Conservation (phyloP, 2,329 filamentous ascomycete species). For the Talaromyces sp. region DNA sequence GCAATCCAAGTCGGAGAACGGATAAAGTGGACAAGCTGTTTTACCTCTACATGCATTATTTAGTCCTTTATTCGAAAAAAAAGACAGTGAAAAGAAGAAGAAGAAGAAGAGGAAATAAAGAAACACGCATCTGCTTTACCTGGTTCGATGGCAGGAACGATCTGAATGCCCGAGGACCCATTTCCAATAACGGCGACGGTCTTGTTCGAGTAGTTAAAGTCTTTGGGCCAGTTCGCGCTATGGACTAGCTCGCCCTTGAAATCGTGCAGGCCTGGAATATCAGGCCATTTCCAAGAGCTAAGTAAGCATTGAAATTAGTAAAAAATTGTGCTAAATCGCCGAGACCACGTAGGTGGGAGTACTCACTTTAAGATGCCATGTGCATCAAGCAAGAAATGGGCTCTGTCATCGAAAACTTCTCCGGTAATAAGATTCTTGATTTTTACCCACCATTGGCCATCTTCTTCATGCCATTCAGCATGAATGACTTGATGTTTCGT, state of each 20-base stretch:
- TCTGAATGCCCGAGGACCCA: neutral
- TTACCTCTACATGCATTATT: neutral
- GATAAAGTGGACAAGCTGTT: neutral
- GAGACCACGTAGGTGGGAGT: too few species aligned
- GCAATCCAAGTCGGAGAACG: neutral
- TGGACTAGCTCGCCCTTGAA: neutral
- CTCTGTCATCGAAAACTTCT: neutral
- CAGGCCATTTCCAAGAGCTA: neutral
- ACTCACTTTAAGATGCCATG: neutral
- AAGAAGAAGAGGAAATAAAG: too few species aligned
- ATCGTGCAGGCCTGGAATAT: neutral
- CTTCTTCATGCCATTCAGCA: neutral
- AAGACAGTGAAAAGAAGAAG: neutral
- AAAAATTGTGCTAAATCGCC: neutral
- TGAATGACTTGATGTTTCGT: neutral
- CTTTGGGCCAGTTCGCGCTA: neutral
- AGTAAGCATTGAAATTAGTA: neutral
- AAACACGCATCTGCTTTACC: too few species aligned
- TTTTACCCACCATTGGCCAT: neutral
- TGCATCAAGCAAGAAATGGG: neutral
- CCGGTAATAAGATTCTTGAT: neutral
- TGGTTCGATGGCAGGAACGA: neutral
- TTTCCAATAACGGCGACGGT: neutral
- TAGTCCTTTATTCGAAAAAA: neutral
- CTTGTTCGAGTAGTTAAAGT: neutral